phyloP scores from a whole-genome alignment of 2,329 filamentous ascomycete genomes.

The Simplicillium aogashimaense region DNA sequence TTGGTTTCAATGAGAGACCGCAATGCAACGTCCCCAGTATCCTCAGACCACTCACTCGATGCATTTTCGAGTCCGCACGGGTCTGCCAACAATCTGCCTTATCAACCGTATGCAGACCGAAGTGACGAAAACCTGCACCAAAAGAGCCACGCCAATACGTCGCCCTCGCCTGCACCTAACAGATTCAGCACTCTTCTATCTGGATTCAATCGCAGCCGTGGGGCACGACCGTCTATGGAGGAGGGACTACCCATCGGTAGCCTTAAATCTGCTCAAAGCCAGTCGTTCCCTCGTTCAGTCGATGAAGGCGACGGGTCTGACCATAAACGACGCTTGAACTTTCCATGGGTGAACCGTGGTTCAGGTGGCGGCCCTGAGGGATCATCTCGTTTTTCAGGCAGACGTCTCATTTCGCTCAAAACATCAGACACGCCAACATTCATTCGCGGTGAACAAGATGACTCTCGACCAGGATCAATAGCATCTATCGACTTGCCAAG shows the following conservation, averaged over 20 bases:
- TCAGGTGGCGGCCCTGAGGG: slow-evolving; percentile 33
- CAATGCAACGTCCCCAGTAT: slow-evolving; percentile 48
- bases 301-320: slow-evolving; percentile 44
- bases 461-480: slow-evolving; percentile 59
- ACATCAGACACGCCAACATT: slow-evolving; percentile 38
- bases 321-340: slow-evolving; percentile 47
- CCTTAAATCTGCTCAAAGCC: slow-evolving; percentile 62
- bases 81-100: slow-evolving; percentile 49
- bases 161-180: slow-evolving; percentile 19
- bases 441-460: slow-evolving; percentile 45
- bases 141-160: slow-evolving; percentile 27
- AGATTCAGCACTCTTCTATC: slow-evolving; percentile 45
- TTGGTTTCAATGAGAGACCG: too few relatives aligned
- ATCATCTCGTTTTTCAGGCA: slow-evolving; percentile 25
- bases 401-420: slow-evolving; percentile 36
- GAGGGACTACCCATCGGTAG: slow-evolving; percentile 55
- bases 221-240: slow-evolving; percentile 43
- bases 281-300: slow-evolving; percentile 59
- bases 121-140: slow-evolving; percentile 33
- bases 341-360: slow-evolving; percentile 51
- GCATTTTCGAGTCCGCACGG: slow-evolving; percentile 52
- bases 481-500: slow-evolving; percentile 62
- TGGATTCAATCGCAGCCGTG: slow-evolving; percentile 49
- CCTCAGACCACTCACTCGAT: slow-evolving; percentile 46
- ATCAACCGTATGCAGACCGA: slow-evolving; percentile 36